Evolutionary conservation across 2,329 filamentous ascomycete species (phyloP).

Genomic region (Claviceps spartinae): DNA sequence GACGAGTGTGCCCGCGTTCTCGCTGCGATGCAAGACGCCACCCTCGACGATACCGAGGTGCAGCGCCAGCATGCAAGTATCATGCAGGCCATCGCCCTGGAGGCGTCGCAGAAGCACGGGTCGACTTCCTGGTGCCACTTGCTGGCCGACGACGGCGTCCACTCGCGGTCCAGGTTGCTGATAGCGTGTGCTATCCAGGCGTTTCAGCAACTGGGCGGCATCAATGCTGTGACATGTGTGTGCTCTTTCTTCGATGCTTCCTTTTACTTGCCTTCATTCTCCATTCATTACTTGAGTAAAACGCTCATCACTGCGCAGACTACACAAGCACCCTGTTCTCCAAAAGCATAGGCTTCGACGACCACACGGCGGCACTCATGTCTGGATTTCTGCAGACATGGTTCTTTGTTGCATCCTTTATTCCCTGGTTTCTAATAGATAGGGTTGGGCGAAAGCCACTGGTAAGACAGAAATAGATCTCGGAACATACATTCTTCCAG

Average conservation of each 20-base stretch:
- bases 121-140: slow-evolving; percentile 17
- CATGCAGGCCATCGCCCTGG: neutral
- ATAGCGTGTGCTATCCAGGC: slow-evolving; percentile 19
- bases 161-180: slow-evolving; percentile 17
- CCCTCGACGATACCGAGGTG: neutral
- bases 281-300: neutral
- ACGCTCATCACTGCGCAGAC: slow-evolving; percentile 13
- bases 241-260: neutral
- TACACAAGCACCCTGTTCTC: slow-evolving; percentile 34
- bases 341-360: slow-evolving; percentile 26
- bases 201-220: slow-evolving; percentile 33
- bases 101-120: neutral
- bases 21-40: neutral
- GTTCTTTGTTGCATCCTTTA: slow-evolving; percentile 26
- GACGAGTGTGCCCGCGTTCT: slow-evolving; percentile 24
- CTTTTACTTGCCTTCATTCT: neutral
- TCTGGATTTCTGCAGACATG: slow-evolving; percentile 38
- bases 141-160: slow-evolving; percentile 18
- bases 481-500: no score
- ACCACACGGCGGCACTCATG: slow-evolving; percentile 34
- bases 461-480: slow-evolving; percentile 8
- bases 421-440: slow-evolving; percentile 34
- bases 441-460: slow-evolving; percentile 30
- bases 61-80: neutral
- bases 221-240: slow-evolving; percentile 33